Base-by-base conservation (phyloP, 805 yeast species). In the Starmerella scarabaei region DNA sequence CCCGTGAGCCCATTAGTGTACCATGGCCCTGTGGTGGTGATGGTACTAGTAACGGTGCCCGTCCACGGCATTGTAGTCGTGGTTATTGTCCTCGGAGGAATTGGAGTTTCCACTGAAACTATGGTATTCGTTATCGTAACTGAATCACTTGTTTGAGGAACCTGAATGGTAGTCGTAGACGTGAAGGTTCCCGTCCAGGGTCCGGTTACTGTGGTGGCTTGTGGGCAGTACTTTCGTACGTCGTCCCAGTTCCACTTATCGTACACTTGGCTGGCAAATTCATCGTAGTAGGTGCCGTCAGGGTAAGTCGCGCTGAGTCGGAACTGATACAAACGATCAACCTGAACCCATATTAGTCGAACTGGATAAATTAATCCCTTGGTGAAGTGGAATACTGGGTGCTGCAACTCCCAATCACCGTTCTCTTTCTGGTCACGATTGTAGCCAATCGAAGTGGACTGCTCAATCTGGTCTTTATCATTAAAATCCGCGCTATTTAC, bases 171-270 rank as follows among this genome's bases (percentile, higher is more conserved):
- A 15, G 16, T 19, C 5, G n/a, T 18, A 14, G 28, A 14, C 14
- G 28, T 33, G 21, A 21, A 33, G 4, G 29, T 33, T 5, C 36
- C 36, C 4, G 36, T 33, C 36, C 36, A 33, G 5, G 36, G 30
- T 7, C 21, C 21, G 4, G 36, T 33, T 19, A 20, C n/a, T 6
- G 30, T 33, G 21, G 12, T 5, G 30, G n/a, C 5, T 15, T n/a
- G 11, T n/a, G 28, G 29, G 18, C 36, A 23, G 16, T 23, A n/a
- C 18, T 8, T 11, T 16, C 23, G 20, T 16, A 30, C 15, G 18
- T 18, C 14, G 15, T 9, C 15, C 8, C 33, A 6, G 20, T 30
- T 18, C n/a, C 15, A 8, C 6, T 7, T 6, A 7, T 9, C 18
- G 33, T 21, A 5, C 20, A 7, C n/a, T 16, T 16, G 21, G 18